These are phyloP conservation scores for Fusarium torulosum DNA, from an alignment of 2,329 filamentous ascomycete genomes.

Conservation along the genomic window DNA sequence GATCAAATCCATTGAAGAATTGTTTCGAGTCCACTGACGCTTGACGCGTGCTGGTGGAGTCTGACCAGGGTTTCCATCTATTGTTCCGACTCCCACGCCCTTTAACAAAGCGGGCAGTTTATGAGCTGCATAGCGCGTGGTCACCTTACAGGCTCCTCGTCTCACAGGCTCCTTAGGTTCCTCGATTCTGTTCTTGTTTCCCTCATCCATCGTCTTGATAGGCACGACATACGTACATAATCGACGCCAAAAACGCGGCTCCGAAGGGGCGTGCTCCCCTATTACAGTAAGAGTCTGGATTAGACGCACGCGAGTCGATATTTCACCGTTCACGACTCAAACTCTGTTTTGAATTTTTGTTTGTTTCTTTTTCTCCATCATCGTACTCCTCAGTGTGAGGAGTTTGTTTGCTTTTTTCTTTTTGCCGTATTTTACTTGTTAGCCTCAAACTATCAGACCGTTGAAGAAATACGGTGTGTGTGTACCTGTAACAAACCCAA, in stretches of 20 bases:
- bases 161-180: conserved; percentile 1
- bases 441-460: conserved; percentile 2
- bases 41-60: conserved; percentile 11
- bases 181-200: background rate
- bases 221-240: conserved; percentile 8
- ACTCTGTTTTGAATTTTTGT: conserved; percentile 7
- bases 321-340: conserved; percentile 19
- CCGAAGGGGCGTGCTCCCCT: conserved; percentile 13
- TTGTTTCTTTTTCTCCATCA: background rate
- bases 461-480: background rate
- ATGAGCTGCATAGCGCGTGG: background rate
- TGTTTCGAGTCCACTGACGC: conserved; percentile 28
- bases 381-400: background rate
- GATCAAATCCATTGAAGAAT: background rate
- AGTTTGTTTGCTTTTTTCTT: background rate
- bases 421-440: background rate
- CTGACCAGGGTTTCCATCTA: conserved; percentile 1
- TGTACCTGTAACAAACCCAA: background rate
- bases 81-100: background rate
- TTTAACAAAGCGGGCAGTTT: too few relatives aligned
- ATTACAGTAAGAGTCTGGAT: background rate
- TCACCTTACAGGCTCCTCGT: background rate
- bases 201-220: conserved; percentile 14
- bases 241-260: conserved; percentile 28
- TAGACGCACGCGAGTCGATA: conserved; percentile 21